These are phyloP conservation scores for Polyporus tsugae DNA, from an alignment of 1,284 basidiomycete species.

Conservation along the genomic window DNA sequence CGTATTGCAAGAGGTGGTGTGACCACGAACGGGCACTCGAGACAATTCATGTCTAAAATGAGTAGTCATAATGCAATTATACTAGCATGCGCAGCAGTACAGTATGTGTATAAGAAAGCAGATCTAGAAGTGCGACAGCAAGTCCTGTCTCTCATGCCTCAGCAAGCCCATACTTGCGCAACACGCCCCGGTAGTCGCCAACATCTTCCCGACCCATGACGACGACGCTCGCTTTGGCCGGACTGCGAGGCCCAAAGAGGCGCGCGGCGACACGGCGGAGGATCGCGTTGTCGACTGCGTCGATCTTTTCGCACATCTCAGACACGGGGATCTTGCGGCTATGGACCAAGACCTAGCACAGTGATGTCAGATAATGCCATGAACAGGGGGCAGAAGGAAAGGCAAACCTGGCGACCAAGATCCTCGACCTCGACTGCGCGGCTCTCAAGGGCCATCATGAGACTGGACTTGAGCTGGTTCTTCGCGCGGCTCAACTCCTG, in stretches of 20 bases:
- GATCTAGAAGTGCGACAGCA: not conserved
- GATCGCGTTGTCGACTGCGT: slow-evolving; percentile 78
- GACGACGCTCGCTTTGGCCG: slow-evolving; percentile 73
- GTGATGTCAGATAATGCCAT: slow-evolving; percentile 13
- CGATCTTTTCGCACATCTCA: slow-evolving; percentile 94
- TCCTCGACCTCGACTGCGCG: slow-evolving; percentile 92
- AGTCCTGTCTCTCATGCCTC: slow-evolving; percentile 27
- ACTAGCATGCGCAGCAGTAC: slow-evolving; percentile 1
- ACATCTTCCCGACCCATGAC: slow-evolving; percentile 80
- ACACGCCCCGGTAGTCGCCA: slow-evolving; percentile 63
- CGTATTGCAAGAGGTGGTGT: not conserved
- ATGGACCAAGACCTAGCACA: slow-evolving; percentile 86
- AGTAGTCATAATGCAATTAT: slow-evolving; percentile 17
- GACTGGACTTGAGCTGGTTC: slow-evolving; percentile 93
- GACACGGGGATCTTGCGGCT: slow-evolving; percentile 86
- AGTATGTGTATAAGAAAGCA: slow-evolving; percentile 19
- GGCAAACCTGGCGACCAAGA: slow-evolving; percentile 78
- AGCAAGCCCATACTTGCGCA: slow-evolving; percentile 75
- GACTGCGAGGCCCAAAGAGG: slow-evolving; percentile 71
- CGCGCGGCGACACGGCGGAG: slow-evolving; percentile 79
- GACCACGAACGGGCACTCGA: not conserved
- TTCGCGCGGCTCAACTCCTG: slow-evolving; percentile 88
- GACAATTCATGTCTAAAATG: not conserved
- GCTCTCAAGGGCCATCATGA: slow-evolving; percentile 97
- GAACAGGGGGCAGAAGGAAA: not conserved